These are phyloP conservation scores for Angomonas deanei DNA, from an alignment of 208 protist species.

Conservation along the genomic window DNA sequence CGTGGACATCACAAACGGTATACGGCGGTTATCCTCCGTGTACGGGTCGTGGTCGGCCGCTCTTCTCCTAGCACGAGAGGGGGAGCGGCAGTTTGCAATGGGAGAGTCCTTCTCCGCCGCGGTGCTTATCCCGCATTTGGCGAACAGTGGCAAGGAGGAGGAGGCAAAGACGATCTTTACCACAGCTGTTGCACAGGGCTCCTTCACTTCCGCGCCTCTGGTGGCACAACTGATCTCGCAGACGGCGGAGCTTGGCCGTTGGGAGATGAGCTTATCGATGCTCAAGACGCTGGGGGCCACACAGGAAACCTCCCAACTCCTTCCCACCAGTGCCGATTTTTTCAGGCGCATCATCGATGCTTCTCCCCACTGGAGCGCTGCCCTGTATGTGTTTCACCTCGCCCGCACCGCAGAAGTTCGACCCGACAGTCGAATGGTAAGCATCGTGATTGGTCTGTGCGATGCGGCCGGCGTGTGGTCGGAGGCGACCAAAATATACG, in stretches of 20 bases:
- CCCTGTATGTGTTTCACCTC: constrained; percentile 53
- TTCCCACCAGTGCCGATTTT: constrained; percentile 47
- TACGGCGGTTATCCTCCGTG: constrained; percentile 49
- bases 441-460: constrained; percentile 57
- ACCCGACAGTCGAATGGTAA: constrained; percentile 51
- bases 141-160: constrained; percentile 39
- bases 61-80: constrained; percentile 47
- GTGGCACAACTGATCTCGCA: constrained; percentile 54
- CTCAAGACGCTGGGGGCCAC: constrained; percentile 46
- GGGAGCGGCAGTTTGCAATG: constrained; percentile 49
- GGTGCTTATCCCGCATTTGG: constrained; percentile 73
- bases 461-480: constrained; percentile 61
- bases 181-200: constrained; percentile 56
- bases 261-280: constrained; percentile 74
- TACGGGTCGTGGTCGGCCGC: constrained; percentile 67
- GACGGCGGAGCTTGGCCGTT: constrained; percentile 54
- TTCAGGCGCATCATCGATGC: constrained; percentile 57
- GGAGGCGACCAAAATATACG: constrained; percentile 68
- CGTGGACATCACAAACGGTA: constrained; percentile 60
- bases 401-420: constrained; percentile 49
- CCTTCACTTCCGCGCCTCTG: constrained; percentile 47
- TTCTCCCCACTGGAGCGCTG: constrained; percentile 53
- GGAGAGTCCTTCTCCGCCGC: constrained; percentile 71
- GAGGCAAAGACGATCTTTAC: constrained; percentile 54
- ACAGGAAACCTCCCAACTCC: constrained; percentile 56